phyloP scores from a whole-genome alignment of 805 yeast genomes.

The Spathaspora arborariae region DNA sequence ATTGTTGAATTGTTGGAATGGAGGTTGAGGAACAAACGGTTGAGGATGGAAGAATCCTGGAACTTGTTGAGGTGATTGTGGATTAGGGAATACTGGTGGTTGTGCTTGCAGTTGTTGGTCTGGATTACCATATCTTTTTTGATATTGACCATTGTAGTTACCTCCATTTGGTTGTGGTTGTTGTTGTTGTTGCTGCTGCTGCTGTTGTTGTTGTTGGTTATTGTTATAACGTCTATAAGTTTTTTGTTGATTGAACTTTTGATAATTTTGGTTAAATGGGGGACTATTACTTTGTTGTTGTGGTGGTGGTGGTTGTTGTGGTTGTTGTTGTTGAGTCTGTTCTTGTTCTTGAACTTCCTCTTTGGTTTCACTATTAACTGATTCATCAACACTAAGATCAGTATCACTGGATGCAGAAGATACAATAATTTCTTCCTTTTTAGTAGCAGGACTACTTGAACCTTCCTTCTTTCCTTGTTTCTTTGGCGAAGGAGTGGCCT shows the following conservation, averaged over 20 bases:
- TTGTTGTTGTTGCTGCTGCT: too few relatives aligned
- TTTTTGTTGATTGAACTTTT: conserved; percentile 4
- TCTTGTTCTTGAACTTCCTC: conserved; percentile 4
- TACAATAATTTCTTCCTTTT: neutral
- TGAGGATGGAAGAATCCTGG: conserved; percentile 32
- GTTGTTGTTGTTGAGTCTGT: conserved; percentile 3
- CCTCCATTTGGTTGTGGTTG: conserved; percentile 4
- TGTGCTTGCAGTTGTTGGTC: conserved; percentile 11
- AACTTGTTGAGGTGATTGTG: conserved; percentile 12
- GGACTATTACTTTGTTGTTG: neutral
- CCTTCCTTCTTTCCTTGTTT: conserved; percentile 8
- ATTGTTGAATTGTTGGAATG: conserved; percentile 12
- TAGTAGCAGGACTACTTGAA: conserved; percentile 1
- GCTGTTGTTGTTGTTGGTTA: conserved; percentile 18
- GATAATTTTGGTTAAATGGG: conserved; percentile 6
- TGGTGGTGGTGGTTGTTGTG: conserved; percentile 6
- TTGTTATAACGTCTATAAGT: conserved; percentile 2
- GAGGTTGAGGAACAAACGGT: conserved; percentile 22
- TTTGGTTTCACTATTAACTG: neutral
- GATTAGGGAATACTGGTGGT: neutral
- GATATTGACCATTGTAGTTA: conserved; percentile 13
- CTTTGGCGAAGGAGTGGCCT: conserved; percentile 4
- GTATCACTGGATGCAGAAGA: conserved; percentile 4
- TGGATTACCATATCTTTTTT: conserved; percentile 17
- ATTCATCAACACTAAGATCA: conserved; percentile 1